Conservation (phyloP, 2,329 filamentous ascomycete species). For the Fusarium sororula region DNA sequence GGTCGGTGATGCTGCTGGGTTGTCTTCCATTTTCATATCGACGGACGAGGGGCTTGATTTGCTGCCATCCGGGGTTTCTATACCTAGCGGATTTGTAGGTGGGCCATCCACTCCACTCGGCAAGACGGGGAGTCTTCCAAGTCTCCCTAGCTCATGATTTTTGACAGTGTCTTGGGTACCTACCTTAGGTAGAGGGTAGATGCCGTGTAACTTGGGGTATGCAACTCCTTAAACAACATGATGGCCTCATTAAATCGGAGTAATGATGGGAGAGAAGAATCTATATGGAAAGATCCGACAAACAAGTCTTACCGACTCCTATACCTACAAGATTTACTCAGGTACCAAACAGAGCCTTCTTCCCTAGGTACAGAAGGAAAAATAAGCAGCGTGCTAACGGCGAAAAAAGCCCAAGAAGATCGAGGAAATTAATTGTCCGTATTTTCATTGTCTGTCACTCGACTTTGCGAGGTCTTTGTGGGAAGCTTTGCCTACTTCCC, state of each 20-base stretch:
- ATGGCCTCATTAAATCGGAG: neutral
- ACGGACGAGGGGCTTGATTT: constrained; percentile 39
- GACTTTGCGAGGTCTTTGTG: neutral
- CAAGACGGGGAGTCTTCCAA: constrained; percentile 22
- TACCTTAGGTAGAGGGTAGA: neutral
- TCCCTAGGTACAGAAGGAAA: neutral
- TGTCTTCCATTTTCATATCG: constrained; percentile 33
- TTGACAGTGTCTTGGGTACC: neutral
- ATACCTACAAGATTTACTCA: neutral
- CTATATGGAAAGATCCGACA: neutral
- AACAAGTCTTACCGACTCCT: neutral
- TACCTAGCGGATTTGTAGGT: constrained; percentile 22
- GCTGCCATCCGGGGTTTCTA: constrained; percentile 33
- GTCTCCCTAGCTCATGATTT: neutral
- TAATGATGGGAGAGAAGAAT: neutral
- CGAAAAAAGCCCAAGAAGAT: neutral
- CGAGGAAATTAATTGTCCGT: neutral
- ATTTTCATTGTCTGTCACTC: neutral
- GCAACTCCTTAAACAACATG: neutral
- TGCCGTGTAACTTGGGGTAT: neutral
- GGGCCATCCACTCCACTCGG: constrained; percentile 27
- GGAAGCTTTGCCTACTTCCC: neutral
- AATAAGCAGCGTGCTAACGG: neutral
- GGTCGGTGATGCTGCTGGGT: constrained; percentile 38
- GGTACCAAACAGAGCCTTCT: neutral